phyloP scores from a whole-genome alignment of 305 asterid species.

The Euphrasia arctica region DNA sequence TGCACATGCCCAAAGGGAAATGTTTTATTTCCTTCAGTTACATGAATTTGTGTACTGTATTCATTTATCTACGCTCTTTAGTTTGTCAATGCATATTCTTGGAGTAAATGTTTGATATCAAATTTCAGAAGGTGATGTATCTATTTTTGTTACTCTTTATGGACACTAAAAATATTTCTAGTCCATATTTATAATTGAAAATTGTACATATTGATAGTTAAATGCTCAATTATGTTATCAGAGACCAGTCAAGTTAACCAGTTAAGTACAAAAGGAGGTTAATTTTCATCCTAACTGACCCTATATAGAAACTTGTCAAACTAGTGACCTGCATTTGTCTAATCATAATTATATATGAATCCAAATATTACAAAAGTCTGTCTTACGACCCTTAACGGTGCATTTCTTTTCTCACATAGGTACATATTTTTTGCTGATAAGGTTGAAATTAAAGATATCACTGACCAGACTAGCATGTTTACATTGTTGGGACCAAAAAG shows the following conservation, averaged over 20 bases:
- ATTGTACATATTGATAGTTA: too few species aligned
- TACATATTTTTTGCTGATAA: conserved; percentile 92
- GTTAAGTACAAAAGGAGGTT: background rate
- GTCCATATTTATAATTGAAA: background rate
- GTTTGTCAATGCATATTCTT: too few species aligned
- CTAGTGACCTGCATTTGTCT: background rate
- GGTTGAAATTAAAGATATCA: conserved; percentile 86
- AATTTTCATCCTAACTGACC: conserved; percentile 9
- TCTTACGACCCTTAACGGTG: conserved; percentile 4
- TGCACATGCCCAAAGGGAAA: too few species aligned
- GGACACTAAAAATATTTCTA: background rate
- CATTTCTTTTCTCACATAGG: conserved; percentile 38
- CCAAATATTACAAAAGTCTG: background rate
- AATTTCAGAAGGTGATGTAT: too few species aligned
- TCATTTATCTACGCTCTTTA: too few species aligned
- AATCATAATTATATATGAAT: conserved; percentile 18
- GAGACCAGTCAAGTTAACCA: conserved; percentile 15
- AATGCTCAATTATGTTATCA: conserved; percentile 12
- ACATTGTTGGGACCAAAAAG: conserved; percentile 80
- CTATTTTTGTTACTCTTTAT: background rate
- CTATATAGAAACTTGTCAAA: background rate
- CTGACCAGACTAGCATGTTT: conserved; percentile 75
- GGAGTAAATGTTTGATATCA: too few species aligned
- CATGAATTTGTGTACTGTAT: too few species aligned
- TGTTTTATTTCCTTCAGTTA: too few species aligned